A percentile compares a stretch with the other conserved stretches of the same genome.
Conservation (phyloP, 139 green algal species). For the Deuterostichococcus epilithicus region DNA sequence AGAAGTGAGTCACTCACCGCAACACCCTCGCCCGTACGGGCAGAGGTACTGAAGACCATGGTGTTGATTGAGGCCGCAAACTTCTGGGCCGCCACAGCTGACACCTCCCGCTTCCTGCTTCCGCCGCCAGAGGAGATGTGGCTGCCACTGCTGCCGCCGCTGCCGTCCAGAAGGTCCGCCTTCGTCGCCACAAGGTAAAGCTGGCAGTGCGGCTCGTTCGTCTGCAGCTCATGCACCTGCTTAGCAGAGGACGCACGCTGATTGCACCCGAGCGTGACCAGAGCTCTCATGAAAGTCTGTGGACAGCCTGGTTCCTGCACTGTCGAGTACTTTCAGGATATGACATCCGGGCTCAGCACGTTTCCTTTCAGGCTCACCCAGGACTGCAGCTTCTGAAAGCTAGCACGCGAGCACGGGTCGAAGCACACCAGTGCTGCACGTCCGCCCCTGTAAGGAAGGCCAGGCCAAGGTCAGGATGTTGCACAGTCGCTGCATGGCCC, state of each 20-base stretch:
- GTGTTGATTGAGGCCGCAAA: background rate
- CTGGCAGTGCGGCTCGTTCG: slow-evolving; percentile 8
- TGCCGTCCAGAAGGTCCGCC: slow-evolving; percentile 11
- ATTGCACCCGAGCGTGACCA: background rate
- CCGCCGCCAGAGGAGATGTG: background rate
- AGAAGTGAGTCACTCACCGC: background rate
- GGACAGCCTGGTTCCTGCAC: background rate
- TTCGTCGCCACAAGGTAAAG: slow-evolving; percentile 20
- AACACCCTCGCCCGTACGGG: background rate
- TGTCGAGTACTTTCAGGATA: background rate
- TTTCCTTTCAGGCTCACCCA: too few species aligned
- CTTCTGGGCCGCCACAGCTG: background rate
- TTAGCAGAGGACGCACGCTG: background rate
- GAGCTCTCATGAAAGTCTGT: background rate
- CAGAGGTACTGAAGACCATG: background rate
- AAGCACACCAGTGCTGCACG: slow-evolving; percentile 19
- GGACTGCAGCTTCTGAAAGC: slow-evolving; percentile 18
- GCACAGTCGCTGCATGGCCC: too few species aligned
- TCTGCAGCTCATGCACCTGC: slow-evolving; percentile 15
- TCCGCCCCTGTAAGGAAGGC: slow-evolving; percentile 18
- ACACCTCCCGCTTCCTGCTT: background rate
- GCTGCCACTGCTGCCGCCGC: background rate
- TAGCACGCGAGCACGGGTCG: slow-evolving; percentile 1
- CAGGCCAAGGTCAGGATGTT: too few species aligned
- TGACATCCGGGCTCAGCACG: too few species aligned